These are phyloP conservation scores for Ampelomyces quisqualis DNA, from an alignment of 2,329 filamentous ascomycete genomes.

Conservation along the genomic window DNA sequence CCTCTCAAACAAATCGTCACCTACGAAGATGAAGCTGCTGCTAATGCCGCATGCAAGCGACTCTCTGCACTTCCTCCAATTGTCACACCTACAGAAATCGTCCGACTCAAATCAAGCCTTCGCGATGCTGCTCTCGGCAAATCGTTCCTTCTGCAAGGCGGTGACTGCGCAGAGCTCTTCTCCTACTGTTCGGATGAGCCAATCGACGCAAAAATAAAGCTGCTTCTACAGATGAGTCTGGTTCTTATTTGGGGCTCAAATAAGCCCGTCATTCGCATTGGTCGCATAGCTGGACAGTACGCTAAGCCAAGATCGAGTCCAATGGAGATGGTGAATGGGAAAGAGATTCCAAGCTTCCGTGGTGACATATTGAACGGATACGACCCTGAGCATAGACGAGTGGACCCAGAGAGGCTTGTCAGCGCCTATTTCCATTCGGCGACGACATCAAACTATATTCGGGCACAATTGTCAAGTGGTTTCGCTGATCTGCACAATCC, in stretches of 20 bases:
- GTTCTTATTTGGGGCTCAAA: constrained; percentile 87
- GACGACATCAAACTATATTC: constrained; percentile 89
- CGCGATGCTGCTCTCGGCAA: constrained; percentile 86
- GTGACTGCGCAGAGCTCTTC: constrained; percentile 96
- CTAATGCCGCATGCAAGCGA: constrained; percentile 63
- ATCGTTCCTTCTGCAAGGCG: constrained; percentile 91
- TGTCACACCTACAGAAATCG: constrained; percentile 78
- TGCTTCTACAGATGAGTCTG: constrained; percentile 94
- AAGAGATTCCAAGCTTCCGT: constrained; percentile 83
- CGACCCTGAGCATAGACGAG: constrained; percentile 68
- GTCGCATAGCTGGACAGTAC: constrained; percentile 95
- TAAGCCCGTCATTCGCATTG: constrained; percentile 86
- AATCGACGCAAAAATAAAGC: constrained; percentile 95
- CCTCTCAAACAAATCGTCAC: constrained; percentile 75
- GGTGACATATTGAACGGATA: constrained; percentile 96
- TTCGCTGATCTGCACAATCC: constrained; percentile 93
- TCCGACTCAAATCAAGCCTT: constrained; percentile 73
- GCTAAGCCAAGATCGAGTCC: constrained; percentile 92
- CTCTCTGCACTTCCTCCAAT: constrained; percentile 72
- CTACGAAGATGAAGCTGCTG: constrained; percentile 64
- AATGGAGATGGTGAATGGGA: constrained; percentile 76
- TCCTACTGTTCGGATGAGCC: constrained; percentile 88
- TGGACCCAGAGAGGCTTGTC: constrained; percentile 82
- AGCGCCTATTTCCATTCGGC: constrained; percentile 95
- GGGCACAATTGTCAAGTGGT: constrained; percentile 78